phyloP scores from a whole-genome alignment of 2,329 filamentous ascomycete genomes.

The Nemania sp. region DNA sequence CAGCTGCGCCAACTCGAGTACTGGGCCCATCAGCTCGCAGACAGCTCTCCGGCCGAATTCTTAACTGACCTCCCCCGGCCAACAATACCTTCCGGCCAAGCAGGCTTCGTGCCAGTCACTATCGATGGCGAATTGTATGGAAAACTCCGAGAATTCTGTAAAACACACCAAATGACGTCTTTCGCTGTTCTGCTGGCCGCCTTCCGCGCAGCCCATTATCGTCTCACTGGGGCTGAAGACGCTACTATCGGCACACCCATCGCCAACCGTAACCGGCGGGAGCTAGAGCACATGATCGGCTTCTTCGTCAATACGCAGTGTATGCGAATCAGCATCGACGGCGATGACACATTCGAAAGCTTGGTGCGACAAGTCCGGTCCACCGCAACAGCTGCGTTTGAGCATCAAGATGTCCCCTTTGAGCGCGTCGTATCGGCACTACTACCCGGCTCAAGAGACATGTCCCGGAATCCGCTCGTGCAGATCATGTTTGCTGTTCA shows the following conservation, averaged over 20 bases:
- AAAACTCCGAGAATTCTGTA: slow-evolving; percentile 9
- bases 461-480: slow-evolving; percentile 15
- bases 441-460: slow-evolving; percentile 13
- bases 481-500: slow-evolving; percentile 18
- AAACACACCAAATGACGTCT: slow-evolving; percentile 1
- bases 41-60: slow-evolving; percentile 15
- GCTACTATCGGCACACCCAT: slow-evolving; percentile 15
- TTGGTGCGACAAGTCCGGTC: slow-evolving; percentile 16
- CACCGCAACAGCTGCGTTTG: slow-evolving; percentile 9
- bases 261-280: slow-evolving; percentile 14
- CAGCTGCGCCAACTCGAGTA: slow-evolving; percentile 16
- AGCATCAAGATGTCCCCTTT: slow-evolving; percentile 21
- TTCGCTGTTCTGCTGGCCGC: slow-evolving; percentile 17
- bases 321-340: slow-evolving; percentile 12
- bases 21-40: slow-evolving; percentile 11
- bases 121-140: slow-evolving; percentile 12
- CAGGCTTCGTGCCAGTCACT: slow-evolving; percentile 10
- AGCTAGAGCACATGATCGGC: slow-evolving; percentile 19
- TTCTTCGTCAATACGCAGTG: slow-evolving; percentile 22
- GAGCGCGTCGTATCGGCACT: slow-evolving; percentile 17
- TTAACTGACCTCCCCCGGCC: slow-evolving; percentile 15
- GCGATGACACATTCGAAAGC: slow-evolving; percentile 16
- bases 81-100: background rate
- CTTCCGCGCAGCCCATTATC: slow-evolving; percentile 19
- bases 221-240: slow-evolving; percentile 18